Evolutionary conservation across 768 basidiomycete species (phyloP).

Genomic region (Dentipellis sp.): DNA sequence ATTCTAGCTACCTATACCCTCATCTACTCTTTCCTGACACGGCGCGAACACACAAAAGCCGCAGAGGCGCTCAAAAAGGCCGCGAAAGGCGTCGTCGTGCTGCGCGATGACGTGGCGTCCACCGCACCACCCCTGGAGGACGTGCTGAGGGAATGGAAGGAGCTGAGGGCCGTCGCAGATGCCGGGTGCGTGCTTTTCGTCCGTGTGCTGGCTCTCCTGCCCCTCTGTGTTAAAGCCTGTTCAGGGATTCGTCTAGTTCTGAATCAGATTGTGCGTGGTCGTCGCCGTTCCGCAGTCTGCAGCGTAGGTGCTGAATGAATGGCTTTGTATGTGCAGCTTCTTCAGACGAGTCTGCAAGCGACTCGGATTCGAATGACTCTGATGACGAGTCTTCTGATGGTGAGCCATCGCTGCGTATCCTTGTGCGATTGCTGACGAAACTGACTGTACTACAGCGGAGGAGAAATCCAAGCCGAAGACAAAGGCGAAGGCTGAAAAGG

Average conservation of each 20-base stretch:
- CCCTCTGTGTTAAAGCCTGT: background rate
- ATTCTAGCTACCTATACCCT: conserved; percentile 64
- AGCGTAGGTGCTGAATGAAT: no score
- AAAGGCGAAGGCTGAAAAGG: background rate
- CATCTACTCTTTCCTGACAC: conserved; percentile 63
- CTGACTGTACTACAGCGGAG: background rate
- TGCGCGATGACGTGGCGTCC: conserved; percentile 42
- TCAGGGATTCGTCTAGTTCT: conserved; percentile 12
- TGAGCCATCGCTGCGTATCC: background rate
- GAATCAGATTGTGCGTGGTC: conserved; percentile 13
- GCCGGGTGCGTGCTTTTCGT: conserved; percentile 4
- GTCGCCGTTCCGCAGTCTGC: no score
- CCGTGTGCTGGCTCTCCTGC: background rate
- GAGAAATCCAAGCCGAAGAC: background rate
- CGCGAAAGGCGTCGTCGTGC: conserved; percentile 48
- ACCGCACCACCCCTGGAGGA: conserved; percentile 51
- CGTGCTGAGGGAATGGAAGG: conserved; percentile 61
- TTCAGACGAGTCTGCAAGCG: background rate
- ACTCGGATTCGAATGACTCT: background rate
- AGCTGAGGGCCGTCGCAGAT: conserved; percentile 6
- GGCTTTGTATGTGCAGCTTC: background rate
- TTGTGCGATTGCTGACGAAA: background rate
- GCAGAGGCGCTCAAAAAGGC: conserved; percentile 71
- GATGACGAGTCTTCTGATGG: background rate
- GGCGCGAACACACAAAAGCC: conserved; percentile 57